These are phyloP conservation scores for Pichia inconspicua DNA, from an alignment of 1,139 yeast genomes.

Conservation along the genomic window DNA sequence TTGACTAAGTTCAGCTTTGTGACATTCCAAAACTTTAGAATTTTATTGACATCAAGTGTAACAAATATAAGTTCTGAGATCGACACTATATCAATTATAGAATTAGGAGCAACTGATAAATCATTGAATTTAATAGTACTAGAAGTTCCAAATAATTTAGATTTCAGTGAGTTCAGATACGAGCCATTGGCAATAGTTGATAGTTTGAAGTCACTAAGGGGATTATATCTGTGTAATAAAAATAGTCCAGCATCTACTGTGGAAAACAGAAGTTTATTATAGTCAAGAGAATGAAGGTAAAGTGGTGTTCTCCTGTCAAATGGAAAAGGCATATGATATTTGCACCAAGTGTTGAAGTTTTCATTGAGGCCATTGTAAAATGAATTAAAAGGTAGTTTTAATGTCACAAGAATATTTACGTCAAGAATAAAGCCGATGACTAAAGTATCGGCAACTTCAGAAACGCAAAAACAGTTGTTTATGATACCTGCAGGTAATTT, in stretches of 20 bases:
- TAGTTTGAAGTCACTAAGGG: slow-evolving; percentile 40
- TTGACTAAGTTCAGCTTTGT: slow-evolving; percentile 30
- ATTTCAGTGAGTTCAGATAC: slow-evolving; percentile 36
- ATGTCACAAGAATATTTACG: slow-evolving; percentile 31
- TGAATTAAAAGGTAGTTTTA: slow-evolving; percentile 16
- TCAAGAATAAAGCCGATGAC: slow-evolving; percentile 29
- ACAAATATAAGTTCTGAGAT: slow-evolving; percentile 23
- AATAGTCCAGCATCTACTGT: slow-evolving; percentile 67
- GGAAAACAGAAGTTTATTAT: slow-evolving; percentile 41
- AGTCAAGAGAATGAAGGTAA: slow-evolving; percentile 40
- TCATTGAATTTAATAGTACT: slow-evolving; percentile 14
- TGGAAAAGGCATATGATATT: slow-evolving; percentile 62
- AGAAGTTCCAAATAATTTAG: slow-evolving; percentile 15
- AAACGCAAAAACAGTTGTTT: slow-evolving; percentile 19
- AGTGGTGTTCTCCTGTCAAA: slow-evolving; percentile 65
- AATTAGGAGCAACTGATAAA: slow-evolving; percentile 24
- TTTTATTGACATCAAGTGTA: slow-evolving; percentile 41
- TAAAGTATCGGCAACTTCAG: slow-evolving; percentile 14
- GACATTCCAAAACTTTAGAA: slow-evolving; percentile 51
- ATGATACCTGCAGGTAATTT: slow-evolving; percentile 21
- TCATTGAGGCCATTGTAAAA: background rate
- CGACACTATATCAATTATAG: slow-evolving; percentile 26
- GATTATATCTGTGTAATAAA: slow-evolving; percentile 37
- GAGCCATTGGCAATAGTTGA: slow-evolving; percentile 50
- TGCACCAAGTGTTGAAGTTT: slow-evolving; percentile 43